Percentiles rank a stretch among this genome's conserved stretches.
Conservation (phyloP, 257 asterid genomes). For the Fraxinus anomala region DNA sequence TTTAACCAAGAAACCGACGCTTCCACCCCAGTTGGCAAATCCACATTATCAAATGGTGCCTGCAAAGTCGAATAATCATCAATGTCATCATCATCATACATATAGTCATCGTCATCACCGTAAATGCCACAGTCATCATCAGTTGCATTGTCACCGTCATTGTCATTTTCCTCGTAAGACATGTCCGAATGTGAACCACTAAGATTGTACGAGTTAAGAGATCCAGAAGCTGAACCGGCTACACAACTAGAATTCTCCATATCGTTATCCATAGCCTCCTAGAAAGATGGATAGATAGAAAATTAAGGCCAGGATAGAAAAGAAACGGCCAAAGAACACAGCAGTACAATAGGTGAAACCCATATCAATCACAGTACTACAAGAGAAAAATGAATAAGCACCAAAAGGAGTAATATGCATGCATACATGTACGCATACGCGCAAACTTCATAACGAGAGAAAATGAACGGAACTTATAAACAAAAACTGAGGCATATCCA, state of each 20-base stretch:
- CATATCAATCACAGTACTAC: neutral
- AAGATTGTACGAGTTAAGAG: slow-evolving; percentile 32
- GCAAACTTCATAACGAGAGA: neutral
- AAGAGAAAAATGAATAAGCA: neutral
- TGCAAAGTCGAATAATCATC: slow-evolving; percentile 47
- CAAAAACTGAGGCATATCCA: neutral
- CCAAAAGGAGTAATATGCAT: neutral
- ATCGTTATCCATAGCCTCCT: slow-evolving; percentile 43
- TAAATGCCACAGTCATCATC: slow-evolving; percentile 30
- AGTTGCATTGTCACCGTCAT: slow-evolving; percentile 25
- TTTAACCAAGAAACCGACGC: slow-evolving; percentile 56
- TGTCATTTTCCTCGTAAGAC: slow-evolving; percentile 44
- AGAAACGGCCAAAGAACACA: neutral
- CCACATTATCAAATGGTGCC: slow-evolving; percentile 59
- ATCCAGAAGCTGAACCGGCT: slow-evolving; percentile 37
- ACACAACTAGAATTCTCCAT: slow-evolving; percentile 24
- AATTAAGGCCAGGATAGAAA: neutral
- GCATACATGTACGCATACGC: neutral
- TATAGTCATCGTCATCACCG: slow-evolving; percentile 33
- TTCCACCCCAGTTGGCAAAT: slow-evolving; percentile 72
- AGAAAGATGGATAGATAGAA: neutral
- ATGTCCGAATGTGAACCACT: slow-evolving; percentile 40
- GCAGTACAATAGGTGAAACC: neutral
- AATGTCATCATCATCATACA: slow-evolving; percentile 25
- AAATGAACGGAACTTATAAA: neutral